These are phyloP conservation scores for Cladochytrium replicatum DNA, from an alignment of 192 early-diverging fungal species.

Conservation along the genomic window DNA sequence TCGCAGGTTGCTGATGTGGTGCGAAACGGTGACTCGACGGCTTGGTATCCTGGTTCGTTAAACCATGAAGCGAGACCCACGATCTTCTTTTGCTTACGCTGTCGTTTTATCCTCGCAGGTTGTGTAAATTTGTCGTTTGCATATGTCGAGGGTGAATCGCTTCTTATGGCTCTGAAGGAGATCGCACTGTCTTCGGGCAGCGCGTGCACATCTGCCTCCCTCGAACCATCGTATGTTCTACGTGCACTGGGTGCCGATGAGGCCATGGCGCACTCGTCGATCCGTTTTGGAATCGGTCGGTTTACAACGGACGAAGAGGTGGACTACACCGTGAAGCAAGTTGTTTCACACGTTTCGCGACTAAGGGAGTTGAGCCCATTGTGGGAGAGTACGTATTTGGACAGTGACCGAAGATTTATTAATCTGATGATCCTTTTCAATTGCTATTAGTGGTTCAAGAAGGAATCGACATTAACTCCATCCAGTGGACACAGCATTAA, in stretches of 20 bases:
- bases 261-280: constrained; percentile 90
- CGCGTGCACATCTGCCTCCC: constrained; percentile 91
- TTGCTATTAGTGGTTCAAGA: constrained; percentile 53
- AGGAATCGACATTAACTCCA: constrained; percentile 82
- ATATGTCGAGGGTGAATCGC: constrained; percentile 96
- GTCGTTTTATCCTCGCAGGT: constrained; percentile 32
- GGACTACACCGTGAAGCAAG: constrained; percentile 75
- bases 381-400: no score
- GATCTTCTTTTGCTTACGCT: no score
- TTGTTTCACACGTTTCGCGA: constrained; percentile 70
- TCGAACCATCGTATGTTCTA: constrained; percentile 94
- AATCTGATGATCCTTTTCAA: constrained; percentile 1
- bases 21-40: constrained; percentile 77
- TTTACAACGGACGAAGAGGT: constrained; percentile 94
- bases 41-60: constrained; percentile 71
- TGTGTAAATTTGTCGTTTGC: constrained; percentile 96
- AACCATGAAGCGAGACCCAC: no score
- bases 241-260: constrained; percentile 94
- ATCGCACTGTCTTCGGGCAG: constrained; percentile 90
- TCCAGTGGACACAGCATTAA: constrained; percentile 86
- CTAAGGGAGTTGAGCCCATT: constrained; percentile 93
- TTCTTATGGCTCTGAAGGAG: constrained; percentile 96
- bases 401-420: no score
- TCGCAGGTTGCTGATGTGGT: constrained; percentile 68
- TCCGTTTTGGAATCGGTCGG: constrained; percentile 91